Base-by-base conservation (phyloP, 306 rosid species). In the Herpetospermum pedunculosum region DNA sequence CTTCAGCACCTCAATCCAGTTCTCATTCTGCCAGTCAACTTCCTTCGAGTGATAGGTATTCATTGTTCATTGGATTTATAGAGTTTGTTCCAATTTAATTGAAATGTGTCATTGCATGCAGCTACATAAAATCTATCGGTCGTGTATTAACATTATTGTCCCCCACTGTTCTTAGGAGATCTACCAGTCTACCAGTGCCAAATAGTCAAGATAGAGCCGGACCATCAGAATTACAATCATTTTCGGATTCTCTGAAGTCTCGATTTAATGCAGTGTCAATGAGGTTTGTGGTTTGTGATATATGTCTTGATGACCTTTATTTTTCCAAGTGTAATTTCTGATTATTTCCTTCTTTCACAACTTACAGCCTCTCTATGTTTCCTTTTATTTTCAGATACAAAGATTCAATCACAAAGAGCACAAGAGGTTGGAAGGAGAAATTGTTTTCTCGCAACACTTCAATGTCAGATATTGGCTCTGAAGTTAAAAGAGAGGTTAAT, bases 351-450 rank as follows among this genome's bases (percentile, higher is more conserved):
- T 34, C 52, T 69, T 77, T 40, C 21, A 78, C 28, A 76, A 76
- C 29, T 21, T 6, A 37, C 11, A n/a, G n/a, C 19, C 28, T 70
- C 47, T 58, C 23, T 78, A 23, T 80, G 52, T 28, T 26, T 59
- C 68, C 32, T 46, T 29, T 46, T 35, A 30, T 29, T 82, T 48
- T 68, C 77, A 93, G 99, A 83, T 91, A 91, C 88, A 94, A 91
- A 80, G 99, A 94, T 72, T 94, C 99, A 9, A 94, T 94, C 80
- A 85, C 96, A 55, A 94, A 89, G 84, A 88, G 96, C 88, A 91
- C 99, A 6, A 85, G 82, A 85, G 92, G 97, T 37, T 94, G 99
- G 99, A 94, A 81, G 88, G 99, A 94, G 77, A 94, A 89, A 80
- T 83, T 90, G 79, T 94, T 91, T 81, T 91, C 98, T 77, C 96